Base-by-base conservation (phyloP, 2,329 filamentous ascomycete species). In the Aspergillus costaricaensis region DNA sequence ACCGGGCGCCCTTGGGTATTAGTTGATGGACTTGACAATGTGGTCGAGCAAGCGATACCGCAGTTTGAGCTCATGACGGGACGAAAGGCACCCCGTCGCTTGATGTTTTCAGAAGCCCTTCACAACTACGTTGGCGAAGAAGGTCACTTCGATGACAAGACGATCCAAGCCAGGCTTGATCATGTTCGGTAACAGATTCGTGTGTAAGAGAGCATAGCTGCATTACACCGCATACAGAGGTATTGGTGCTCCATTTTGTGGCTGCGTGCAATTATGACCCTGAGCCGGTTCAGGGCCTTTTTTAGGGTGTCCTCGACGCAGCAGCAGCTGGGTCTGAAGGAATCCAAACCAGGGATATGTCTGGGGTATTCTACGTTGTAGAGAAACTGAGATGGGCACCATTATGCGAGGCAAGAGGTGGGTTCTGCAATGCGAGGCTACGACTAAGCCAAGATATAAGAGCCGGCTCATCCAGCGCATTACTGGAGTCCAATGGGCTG, bases 21-120 rank as follows among this genome's bases (percentile, higher is more conserved):
- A 17, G 85, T 92, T 74, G 89, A 92, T 68, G 90, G 90, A 0
- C 78, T 93, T 12, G 90, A 93, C 67, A 82, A 92, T 50, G 75
- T 94, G 14, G 89, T 89, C 0, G 91, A 93, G 72, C 90, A 93
- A 71, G 91, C 88, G 0, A 91, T 91, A 74, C 90, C 90, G 1
- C 90, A 93, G 68, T 94, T 93, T 69, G 91, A 94, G 74, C 76
- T 93, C 2, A 91, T 93, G 72, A 92, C 90, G 0, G 90, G 90
- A 0, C 81, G 89, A 50, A 84, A 88, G 72, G 89, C 89, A 15
- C 90, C 90, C 2, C 83, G 90, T 25, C 79, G 85, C 48, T 74
- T 90, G 39, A 93, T 94, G 90, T 83, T 88, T 62, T 80, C 85
- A 44, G 87, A 88, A 67, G 86, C 89, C 12, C 67, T 77, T 32